Base-by-base conservation (phyloP, 2,329 filamentous ascomycete genomes). In the Fusarium austroafricanum region DNA sequence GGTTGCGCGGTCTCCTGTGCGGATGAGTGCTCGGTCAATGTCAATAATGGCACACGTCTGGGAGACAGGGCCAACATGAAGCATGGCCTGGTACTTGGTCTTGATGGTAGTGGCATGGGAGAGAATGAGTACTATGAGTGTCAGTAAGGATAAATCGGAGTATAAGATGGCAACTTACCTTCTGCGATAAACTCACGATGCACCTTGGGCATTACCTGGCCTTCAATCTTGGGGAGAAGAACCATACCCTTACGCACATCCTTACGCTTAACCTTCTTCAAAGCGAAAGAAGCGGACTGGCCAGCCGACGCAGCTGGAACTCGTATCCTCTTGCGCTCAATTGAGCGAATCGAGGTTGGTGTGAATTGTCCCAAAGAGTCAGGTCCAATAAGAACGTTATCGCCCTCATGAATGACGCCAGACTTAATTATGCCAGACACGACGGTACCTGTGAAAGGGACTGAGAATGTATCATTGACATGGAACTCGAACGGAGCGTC, bases 191-290 rank as follows among this genome's bases (percentile, higher is more conserved):
- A 95, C 76, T 94, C 91, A 33, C 87, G 83, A 75, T 90, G 87
- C 12, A 93, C 92, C 69, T 90, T 96, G 68, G 83, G 92, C 73
- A 76, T 83, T 0, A 90, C 87, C 66, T 91, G 85, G 53, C 89
- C 89, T 51, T 96, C 92, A 14, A 90, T 80, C 77, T 94, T 96
- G 43, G 94, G 92, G 29, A 99, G 83, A 6, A 98, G 93, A 2
- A 99, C 96, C 94, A 98, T 98, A 29, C 96, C 96, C 83, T 99
- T 99, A 14, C 96, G 87, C 0, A 99, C 95, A 70, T 98, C 95
- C 78, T 95, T 97, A 40, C 95, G 85, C 47, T 94, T 89, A 4
- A 98, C 87, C 66, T 94, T 91, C 70, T 96, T 94, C 53, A 99
- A 79, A 0, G 96, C 95, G 75, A 99, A 96, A 10, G 92, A 96